Evolutionary conservation across 2,329 filamentous ascomycete species (phyloP).

Genomic region (Colletotrichum sublineola): DNA sequence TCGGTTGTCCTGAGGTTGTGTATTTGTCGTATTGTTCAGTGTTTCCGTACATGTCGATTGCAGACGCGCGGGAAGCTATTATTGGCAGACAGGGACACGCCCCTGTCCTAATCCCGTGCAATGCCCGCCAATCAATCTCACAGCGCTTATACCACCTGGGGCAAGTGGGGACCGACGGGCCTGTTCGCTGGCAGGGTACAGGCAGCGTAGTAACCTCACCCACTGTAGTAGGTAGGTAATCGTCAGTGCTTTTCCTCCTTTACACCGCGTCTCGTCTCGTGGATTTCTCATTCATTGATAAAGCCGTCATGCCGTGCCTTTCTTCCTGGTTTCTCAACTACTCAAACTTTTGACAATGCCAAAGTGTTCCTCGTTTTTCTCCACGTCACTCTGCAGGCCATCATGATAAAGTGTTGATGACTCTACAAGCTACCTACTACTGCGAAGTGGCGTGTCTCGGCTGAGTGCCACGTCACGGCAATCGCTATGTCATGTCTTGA

Average conservation of each 20-base stretch:
- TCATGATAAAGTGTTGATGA: background rate
- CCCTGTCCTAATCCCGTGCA: slow-evolving; percentile 20
- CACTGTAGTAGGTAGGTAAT: too few relatives aligned
- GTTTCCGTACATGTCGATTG: slow-evolving; percentile 32
- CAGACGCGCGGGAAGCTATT: slow-evolving; percentile 43
- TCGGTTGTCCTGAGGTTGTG: background rate
- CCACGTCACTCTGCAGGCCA: background rate
- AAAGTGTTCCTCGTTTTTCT: background rate
- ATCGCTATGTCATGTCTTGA: background rate
- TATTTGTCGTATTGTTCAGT: slow-evolving; percentile 10
- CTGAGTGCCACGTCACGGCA: background rate
- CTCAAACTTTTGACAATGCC: background rate
- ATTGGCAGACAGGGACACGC: slow-evolving; percentile 35
- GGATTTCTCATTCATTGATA: background rate
- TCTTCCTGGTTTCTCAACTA: too few relatives aligned
- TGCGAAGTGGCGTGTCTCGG: slow-evolving; percentile 10
- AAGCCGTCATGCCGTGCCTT: background rate
- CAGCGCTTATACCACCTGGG: slow-evolving; percentile 40
- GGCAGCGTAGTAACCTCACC: too few relatives aligned
- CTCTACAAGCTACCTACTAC: slow-evolving; percentile 1
- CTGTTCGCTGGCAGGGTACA: too few relatives aligned
- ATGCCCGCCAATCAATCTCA: slow-evolving; percentile 34
- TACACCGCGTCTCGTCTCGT: background rate
- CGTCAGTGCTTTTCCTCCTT: background rate
- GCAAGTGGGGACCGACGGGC: slow-evolving; percentile 5